Base-by-base conservation (phyloP, 257 asterid genomes). In the Solanum corneliomulleri region DNA sequence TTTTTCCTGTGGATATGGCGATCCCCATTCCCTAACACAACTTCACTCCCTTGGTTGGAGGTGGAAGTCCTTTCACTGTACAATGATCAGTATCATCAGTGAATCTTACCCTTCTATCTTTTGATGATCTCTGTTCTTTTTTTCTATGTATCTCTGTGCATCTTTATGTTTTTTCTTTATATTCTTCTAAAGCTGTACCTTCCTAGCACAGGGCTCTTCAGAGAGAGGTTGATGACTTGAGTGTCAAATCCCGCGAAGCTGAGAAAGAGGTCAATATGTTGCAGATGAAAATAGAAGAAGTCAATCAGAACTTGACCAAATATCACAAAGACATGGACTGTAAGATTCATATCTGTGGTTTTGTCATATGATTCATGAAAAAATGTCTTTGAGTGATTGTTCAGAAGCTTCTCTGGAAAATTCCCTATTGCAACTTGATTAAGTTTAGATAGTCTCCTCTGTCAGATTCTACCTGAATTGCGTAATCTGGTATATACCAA, bases 281-380 rank as follows among this genome's bases (percentile, higher is more conserved):
- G 91, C 92, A 95, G 91, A 89, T 93, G 94, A 95, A 94, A 92
- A 92, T 94, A 76, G 91, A 95, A 89, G 99, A 95, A 93, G 97
- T 87, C 85, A 93, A 90, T 69, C 90, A 87, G 90, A 95, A 93
- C 89, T 89, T 97, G 87, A 91, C 98, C 90, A 97, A 94, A 90
- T 89, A 91, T 85, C 97, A 90, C 84, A 94, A 91, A 92, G 98
- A 94, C 85, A 86, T 92, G 89, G 99, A 95, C 86, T 93, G 99
- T 97, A 94, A 93, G 98, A 82, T 75, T 72, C 88, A 68, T 78
- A 56, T 37, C 77, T 68, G 66, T 76, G 29, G 74, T 47, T 85
- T 11, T 66, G 31, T 80, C 39, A 27, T 52, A 41, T 86, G 83
- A 52, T 86, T 76, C 9, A 70, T 9, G 35, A 31, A 45, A 16